Percentiles rank a stretch among this genome's conserved stretches.
Evolutionary conservation across 148 eudicot species (phyloP).

Genomic region (Silene conica): DNA sequence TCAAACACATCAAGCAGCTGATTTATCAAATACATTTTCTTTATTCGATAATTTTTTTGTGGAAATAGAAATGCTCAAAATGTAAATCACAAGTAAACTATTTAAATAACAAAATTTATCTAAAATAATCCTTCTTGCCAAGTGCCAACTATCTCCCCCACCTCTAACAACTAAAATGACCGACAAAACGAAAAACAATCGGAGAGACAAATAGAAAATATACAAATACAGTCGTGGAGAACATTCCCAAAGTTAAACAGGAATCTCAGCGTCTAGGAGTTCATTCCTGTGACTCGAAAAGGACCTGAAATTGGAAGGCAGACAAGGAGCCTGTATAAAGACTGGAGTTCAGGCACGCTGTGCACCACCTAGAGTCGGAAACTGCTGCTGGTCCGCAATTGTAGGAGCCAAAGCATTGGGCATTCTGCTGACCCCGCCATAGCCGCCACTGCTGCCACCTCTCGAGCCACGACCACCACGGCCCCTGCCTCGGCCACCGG

Average conservation of each 20-base stretch:
- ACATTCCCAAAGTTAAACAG: constrained; percentile 14
- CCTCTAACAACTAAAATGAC: not conserved
- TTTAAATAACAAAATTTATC: constrained; percentile 27
- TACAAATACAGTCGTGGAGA: constrained; percentile 18
- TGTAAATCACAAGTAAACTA: constrained; percentile 9
- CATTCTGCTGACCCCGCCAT: constrained; percentile 33
- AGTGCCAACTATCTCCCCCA: constrained; percentile 1
- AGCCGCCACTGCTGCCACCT: constrained; percentile 39
- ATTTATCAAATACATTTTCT: no score
- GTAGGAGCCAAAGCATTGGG: constrained; percentile 46
- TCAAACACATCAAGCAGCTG: no score
- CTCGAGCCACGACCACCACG: constrained; percentile 62
- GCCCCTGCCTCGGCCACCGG: constrained; percentile 73
- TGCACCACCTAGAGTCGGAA: constrained; percentile 62
- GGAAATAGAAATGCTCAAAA: no score
- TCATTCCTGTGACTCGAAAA: constrained; percentile 30
- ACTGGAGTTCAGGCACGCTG: constrained; percentile 10
- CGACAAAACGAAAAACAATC: not conserved
- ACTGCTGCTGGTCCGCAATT: constrained; percentile 75
- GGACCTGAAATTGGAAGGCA: constrained; percentile 5
- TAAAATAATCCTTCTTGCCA: constrained; percentile 16
- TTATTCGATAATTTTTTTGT: no score
- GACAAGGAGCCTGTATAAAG: not conserved
- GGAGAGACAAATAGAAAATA: constrained; percentile 18
- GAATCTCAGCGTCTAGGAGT: constrained; percentile 24